Evolutionary conservation across 164 flowering plant genomes (phyloP).

Genomic region (Santalum album): DNA sequence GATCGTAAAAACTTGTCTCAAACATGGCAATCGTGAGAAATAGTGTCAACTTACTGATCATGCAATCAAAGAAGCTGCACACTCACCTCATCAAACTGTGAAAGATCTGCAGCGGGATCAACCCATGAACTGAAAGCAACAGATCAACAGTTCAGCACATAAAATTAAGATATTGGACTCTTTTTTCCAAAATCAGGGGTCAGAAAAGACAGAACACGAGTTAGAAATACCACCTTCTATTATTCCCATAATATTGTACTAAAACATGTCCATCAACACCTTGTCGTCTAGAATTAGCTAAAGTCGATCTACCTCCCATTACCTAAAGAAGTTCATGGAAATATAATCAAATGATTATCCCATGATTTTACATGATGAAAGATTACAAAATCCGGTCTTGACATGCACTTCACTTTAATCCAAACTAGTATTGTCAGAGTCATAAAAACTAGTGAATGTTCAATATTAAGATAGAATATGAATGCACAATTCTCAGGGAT

Average conservation of each 20-base stretch:
- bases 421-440: no score
- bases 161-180: background rate
- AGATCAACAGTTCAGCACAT: background rate
- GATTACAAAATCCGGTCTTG: no score
- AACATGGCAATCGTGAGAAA: no score
- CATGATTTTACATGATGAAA: no score
- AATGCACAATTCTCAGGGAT: no score
- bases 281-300: slow-evolving; percentile 5
- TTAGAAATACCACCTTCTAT: slow-evolving; percentile 10
- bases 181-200: background rate
- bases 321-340: slow-evolving; percentile 13
- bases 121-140: slow-evolving; percentile 27
- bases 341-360: no score
- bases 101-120: slow-evolving; percentile 24
- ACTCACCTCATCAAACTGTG: slow-evolving; percentile 28
- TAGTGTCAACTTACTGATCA: no score
- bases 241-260: slow-evolving; percentile 22
- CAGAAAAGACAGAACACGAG: background rate
- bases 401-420: no score
- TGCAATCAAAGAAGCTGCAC: background rate
- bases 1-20: no score
- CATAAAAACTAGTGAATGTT: no score
- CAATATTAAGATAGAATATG: no score
- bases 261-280: slow-evolving; percentile 16
- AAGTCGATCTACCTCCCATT: slow-evolving; percentile 14